Evolutionary conservation across 2,329 filamentous ascomycete species (phyloP).

Genomic region (Chalara sp.): DNA sequence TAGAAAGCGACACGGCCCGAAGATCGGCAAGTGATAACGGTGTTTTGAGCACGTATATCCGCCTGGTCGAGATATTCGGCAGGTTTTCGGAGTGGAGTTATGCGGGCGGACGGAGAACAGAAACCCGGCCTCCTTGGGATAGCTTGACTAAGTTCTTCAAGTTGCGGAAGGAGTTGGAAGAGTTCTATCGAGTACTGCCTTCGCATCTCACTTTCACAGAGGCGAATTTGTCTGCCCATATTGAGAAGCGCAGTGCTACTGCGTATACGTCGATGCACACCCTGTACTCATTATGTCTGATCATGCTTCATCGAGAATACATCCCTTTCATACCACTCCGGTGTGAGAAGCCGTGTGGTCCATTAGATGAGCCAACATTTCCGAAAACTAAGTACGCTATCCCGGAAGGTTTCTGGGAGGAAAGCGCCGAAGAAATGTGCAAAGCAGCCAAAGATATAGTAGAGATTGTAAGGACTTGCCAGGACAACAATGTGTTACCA

Average conservation of each 20-base stretch:
- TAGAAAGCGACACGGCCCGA: constrained; percentile 38
- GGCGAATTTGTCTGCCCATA: constrained; percentile 59
- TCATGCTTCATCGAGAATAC: constrained; percentile 64
- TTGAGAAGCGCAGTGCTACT: constrained; percentile 55
- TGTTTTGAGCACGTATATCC: constrained; percentile 42
- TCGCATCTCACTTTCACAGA: constrained; percentile 46
- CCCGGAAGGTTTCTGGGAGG: constrained; percentile 53
- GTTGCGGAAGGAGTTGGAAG: constrained; percentile 43
- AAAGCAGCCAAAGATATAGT: constrained; percentile 56
- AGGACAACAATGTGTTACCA: constrained; percentile 49
- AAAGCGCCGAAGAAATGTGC: constrained; percentile 56
- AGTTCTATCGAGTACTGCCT: constrained; percentile 49
- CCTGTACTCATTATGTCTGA: constrained; percentile 56
- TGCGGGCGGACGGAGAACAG: constrained; percentile 42
- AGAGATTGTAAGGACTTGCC: constrained; percentile 55
- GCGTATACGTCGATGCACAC: constrained; percentile 63
- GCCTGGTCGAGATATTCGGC: constrained; percentile 53
- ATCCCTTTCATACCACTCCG: constrained; percentile 58
- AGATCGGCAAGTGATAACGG: constrained; percentile 28
- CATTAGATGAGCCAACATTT: constrained; percentile 52
- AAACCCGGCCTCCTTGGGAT: constrained; percentile 53
- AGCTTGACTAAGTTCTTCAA: constrained; percentile 45
- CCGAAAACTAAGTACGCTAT: constrained; percentile 37
- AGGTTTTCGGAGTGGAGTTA: constrained; percentile 52
- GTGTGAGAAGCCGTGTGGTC: constrained; percentile 41